phyloP scores from a whole-genome alignment of 2,329 filamentous ascomycete species.

The Atkinsonella hypoxylon region DNA sequence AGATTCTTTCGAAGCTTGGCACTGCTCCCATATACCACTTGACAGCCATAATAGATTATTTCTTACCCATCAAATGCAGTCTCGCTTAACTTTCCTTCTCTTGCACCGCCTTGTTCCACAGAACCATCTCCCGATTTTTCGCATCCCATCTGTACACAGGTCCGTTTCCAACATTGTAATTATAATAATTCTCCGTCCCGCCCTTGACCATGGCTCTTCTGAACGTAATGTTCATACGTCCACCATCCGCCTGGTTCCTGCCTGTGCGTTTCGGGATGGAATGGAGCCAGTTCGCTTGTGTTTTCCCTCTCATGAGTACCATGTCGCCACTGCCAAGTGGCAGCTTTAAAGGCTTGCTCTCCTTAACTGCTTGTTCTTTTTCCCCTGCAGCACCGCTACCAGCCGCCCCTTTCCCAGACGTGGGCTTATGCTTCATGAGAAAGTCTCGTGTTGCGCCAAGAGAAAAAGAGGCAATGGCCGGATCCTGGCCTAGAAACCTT shows the following conservation, averaged over 20 bases:
- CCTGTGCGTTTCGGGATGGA: slow-evolving; percentile 64
- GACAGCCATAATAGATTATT: not conserved
- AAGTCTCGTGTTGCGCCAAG: slow-evolving; percentile 65
- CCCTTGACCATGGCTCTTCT: slow-evolving; percentile 56
- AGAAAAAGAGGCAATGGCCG: slow-evolving; percentile 64
- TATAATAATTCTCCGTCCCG: slow-evolving; percentile 74
- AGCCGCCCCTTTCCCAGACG: slow-evolving; percentile 19
- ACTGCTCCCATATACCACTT: not conserved
- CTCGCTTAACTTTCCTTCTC: slow-evolving; percentile 8
- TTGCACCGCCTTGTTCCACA: slow-evolving; percentile 18
- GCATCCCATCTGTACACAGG: slow-evolving; percentile 57
- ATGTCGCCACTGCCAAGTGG: slow-evolving; percentile 59
- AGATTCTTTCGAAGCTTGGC: slow-evolving; percentile 6
- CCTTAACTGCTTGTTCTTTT: slow-evolving; percentile 9
- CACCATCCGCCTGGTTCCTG: slow-evolving; percentile 48
- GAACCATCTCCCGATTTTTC: slow-evolving; percentile 34
- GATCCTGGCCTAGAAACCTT: slow-evolving; percentile 56
- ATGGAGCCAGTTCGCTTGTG: slow-evolving; percentile 68
- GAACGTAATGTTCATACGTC: slow-evolving; percentile 69
- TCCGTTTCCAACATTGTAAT: slow-evolving; percentile 67
- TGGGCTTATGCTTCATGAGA: slow-evolving; percentile 65
- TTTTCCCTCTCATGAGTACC: slow-evolving; percentile 64
- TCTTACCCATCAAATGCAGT: not conserved
- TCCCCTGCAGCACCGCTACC: slow-evolving; percentile 15
- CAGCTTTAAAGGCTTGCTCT: slow-evolving; percentile 33